phyloP scores from a whole-genome alignment of 768 basidiomycete species.

The Tubosaeta sp. region DNA sequence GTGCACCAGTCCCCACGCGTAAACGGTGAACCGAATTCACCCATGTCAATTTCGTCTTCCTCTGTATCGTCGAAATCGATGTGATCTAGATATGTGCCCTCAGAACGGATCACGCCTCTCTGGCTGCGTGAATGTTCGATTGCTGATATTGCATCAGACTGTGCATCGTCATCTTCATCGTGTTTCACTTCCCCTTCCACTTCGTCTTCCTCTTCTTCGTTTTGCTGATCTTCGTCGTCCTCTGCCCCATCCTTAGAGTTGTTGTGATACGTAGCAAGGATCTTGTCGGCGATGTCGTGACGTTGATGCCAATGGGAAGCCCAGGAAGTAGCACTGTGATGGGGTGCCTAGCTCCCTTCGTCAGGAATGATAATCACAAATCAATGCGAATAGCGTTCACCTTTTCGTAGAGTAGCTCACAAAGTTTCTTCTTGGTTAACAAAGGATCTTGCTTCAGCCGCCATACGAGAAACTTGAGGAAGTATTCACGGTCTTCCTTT shows the following conservation, averaged over 20 bases:
- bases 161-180: conserved; percentile 17
- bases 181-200: conserved; percentile 23
- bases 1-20: conserved; percentile 60
- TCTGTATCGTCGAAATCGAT: conserved; percentile 23
- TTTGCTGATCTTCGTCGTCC: conserved; percentile 35
- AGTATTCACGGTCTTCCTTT: conserved; percentile 59
- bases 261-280: conserved; percentile 37
- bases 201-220: conserved; percentile 30
- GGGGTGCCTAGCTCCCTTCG: conserved; percentile 47
- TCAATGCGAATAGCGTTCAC: conserved; percentile 21
- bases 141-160: conserved; percentile 22
- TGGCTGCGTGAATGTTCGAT: conserved; percentile 9
- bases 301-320: conserved; percentile 61
- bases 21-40: conserved; percentile 44
- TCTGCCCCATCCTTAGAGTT: conserved; percentile 30
- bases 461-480: conserved; percentile 64
- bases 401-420: conserved; percentile 53
- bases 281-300: conserved; percentile 65
- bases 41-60: conserved; percentile 43
- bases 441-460: conserved; percentile 50
- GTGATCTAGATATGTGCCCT: conserved; percentile 16
- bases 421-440: conserved; percentile 51
- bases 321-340: conserved; percentile 63
- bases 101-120: conserved; percentile 20
- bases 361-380: conserved; percentile 2